These are phyloP conservation scores for Barbarea vulgaris DNA, from an alignment of 345 rosid genomes.

Conservation along the genomic window DNA sequence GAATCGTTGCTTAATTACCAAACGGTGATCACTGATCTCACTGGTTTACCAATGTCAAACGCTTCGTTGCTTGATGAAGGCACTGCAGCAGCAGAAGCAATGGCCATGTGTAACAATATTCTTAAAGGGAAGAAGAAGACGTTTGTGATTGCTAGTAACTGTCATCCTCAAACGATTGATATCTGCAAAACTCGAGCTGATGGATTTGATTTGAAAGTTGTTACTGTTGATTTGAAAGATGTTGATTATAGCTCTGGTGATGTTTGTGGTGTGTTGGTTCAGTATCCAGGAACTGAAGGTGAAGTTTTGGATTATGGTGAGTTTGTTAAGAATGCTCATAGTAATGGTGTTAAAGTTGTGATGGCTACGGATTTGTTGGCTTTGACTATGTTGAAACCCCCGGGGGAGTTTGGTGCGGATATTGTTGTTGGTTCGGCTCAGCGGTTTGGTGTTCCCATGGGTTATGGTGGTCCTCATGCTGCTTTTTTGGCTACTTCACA, in stretches of 20 bases:
- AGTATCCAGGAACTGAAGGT: slow-evolving; percentile 90
- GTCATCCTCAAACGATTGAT: slow-evolving; percentile 90
- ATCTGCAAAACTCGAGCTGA: slow-evolving; percentile 79
- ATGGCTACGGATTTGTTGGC: slow-evolving; percentile 90
- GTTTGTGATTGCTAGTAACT: slow-evolving; percentile 69
- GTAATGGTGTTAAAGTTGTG: slow-evolving; percentile 85
- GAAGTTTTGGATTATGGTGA: slow-evolving; percentile 81
- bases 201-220: slow-evolving; percentile 75
- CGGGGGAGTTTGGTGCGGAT: slow-evolving; percentile 84
- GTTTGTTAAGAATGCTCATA: slow-evolving; percentile 79
- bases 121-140: slow-evolving; percentile 85
- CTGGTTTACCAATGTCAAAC: slow-evolving; percentile 87
- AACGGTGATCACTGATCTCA: slow-evolving; percentile 79
- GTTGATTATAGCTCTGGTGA: slow-evolving; percentile 70
- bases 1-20: slow-evolving; percentile 86
- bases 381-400: slow-evolving; percentile 84
- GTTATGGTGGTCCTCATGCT: slow-evolving; percentile 95
- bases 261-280: slow-evolving; percentile 89
- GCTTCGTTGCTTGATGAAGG: slow-evolving; percentile 96
- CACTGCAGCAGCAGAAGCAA: slow-evolving; percentile 94
- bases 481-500: slow-evolving; percentile 94
- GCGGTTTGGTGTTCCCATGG: slow-evolving; percentile 94
- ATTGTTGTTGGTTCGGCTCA: slow-evolving; percentile 92
- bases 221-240: slow-evolving; percentile 66
- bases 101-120: slow-evolving; percentile 93